phyloP scores from a whole-genome alignment of 2,329 filamentous ascomycete genomes.

The Talaromyces sp. region DNA sequence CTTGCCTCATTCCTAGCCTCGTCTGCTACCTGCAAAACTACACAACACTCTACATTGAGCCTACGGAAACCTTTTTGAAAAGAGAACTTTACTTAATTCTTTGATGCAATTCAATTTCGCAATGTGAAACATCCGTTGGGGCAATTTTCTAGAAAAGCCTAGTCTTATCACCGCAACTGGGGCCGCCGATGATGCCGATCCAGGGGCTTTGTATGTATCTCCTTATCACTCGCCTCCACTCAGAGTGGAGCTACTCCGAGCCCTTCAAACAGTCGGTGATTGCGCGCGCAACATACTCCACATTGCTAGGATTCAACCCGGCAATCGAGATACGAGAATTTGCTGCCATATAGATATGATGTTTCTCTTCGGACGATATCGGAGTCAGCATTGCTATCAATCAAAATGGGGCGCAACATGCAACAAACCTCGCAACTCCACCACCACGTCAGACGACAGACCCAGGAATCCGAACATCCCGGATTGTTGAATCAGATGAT shows the following conservation, averaged over 20 bases:
- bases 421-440: slow-evolving; percentile 33
- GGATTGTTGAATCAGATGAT: slow-evolving; percentile 75
- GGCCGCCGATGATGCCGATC: not conserved
- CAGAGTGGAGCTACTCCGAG: not conserved
- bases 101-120: too few species aligned
- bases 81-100: too few species aligned
- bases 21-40: too few species aligned
- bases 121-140: too few species aligned
- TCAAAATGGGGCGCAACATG: too few species aligned
- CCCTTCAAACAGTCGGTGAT: slow-evolving; percentile 19
- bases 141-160: too few species aligned
- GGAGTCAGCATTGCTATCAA: not conserved
- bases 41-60: too few species aligned
- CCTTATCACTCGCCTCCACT: not conserved
- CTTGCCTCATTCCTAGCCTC: too few species aligned
- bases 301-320: slow-evolving; percentile 69
- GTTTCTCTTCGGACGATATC: slow-evolving; percentile 32
- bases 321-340: slow-evolving; percentile 97
- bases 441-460: slow-evolving; percentile 48
- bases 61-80: too few species aligned
- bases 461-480: slow-evolving; percentile 91
- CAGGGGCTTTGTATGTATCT: not conserved
- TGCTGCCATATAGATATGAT: slow-evolving; percentile 61
- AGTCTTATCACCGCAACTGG: not conserved
- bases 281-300: slow-evolving; percentile 31